Percentiles rank a stretch among this genome's conserved stretches.
These are phyloP conservation scores for Musa beccarii DNA, from an alignment of 176 grass and related monocot species.

Conservation along the genomic window DNA sequence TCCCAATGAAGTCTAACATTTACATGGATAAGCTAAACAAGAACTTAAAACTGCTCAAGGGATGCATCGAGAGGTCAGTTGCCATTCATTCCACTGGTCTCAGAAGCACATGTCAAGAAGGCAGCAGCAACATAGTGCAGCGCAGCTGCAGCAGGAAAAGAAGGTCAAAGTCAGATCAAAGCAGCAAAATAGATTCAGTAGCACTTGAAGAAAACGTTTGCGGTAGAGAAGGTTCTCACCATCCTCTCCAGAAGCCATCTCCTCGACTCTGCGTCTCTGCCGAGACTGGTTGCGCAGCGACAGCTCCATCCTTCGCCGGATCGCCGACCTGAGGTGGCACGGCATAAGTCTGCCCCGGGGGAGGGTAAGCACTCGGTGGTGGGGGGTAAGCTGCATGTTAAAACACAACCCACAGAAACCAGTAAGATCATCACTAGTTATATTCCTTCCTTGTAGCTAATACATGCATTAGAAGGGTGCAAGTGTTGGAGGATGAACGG, in stretches of 20 bases:
- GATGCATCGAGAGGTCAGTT: neutral
- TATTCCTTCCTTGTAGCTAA: neutral
- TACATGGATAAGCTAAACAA: neutral
- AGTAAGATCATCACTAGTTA: no score
- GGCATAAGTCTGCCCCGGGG: neutral
- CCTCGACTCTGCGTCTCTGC: neutral
- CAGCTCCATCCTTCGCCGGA: neutral
- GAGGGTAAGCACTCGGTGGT: neutral
- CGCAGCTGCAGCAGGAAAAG: neutral
- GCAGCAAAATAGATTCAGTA: neutral
- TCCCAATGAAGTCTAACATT: no score
- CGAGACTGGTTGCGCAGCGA: neutral
- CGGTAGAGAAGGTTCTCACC: neutral
- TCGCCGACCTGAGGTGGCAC: neutral
- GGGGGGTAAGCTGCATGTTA: constrained; percentile 1
- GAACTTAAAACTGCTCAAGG: neutral
- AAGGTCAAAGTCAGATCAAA: neutral
- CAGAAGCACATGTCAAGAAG: constrained; percentile 10
- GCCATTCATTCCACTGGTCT: neutral
- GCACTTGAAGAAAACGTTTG: neutral
- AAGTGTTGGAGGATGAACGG: no score
- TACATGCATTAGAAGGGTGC: neutral
- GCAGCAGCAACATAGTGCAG: constrained; percentile 13
- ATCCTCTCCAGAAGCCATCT: constrained; percentile 17
- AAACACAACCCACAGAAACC: neutral